Evolutionary conservation across 2,329 filamentous ascomycete species (phyloP).

Genomic region (Clonostachys rosea): DNA sequence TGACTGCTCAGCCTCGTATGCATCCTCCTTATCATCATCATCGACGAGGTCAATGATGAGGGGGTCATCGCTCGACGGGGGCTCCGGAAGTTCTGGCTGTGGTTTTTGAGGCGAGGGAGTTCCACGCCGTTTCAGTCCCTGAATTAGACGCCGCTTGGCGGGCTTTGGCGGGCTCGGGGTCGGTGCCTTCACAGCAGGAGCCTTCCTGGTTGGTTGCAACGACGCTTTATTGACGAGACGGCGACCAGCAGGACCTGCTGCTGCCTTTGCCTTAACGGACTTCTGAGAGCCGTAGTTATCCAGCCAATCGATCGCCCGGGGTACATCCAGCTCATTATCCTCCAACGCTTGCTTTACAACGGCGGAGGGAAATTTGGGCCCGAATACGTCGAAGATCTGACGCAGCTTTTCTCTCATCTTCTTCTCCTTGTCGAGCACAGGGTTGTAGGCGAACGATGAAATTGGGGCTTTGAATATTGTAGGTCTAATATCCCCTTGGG

Average conservation of each 20-base stretch:
- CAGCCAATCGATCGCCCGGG: slow-evolving; percentile 26
- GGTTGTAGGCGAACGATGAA: slow-evolving; percentile 39
- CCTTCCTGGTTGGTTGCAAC: slow-evolving; percentile 10
- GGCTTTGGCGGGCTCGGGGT: slow-evolving; percentile 12
- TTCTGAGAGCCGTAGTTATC: slow-evolving; percentile 5
- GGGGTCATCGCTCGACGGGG: slow-evolving; percentile 25
- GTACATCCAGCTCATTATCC: slow-evolving; percentile 22
- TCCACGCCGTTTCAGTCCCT: slow-evolving; percentile 22
- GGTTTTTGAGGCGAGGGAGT: slow-evolving; percentile 13
- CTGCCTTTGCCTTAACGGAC: slow-evolving; percentile 1
- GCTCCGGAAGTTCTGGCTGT: slow-evolving; percentile 3
- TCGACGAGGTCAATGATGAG: slow-evolving; percentile 27
- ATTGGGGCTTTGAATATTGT: slow-evolving; percentile 45
- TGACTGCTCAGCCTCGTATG: slow-evolving; percentile 29
- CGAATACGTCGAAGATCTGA: slow-evolving; percentile 28
- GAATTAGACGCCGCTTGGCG: slow-evolving; percentile 25
- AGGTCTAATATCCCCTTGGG: slow-evolving; percentile 58
- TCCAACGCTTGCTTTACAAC: slow-evolving; percentile 24
- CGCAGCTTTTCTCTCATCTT: slow-evolving; percentile 24
- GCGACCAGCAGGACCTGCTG: slow-evolving; percentile 14
- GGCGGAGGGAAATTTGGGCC: slow-evolving; percentile 18
- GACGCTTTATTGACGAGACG: slow-evolving; percentile 22
- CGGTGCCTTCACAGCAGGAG: slow-evolving; percentile 6
- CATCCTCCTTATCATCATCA: slow-evolving; percentile 30
- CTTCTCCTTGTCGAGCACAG: slow-evolving; percentile 11